Base-by-base conservation (phyloP, 1,139 yeast species). In the Meyerozyma smithsonii region DNA sequence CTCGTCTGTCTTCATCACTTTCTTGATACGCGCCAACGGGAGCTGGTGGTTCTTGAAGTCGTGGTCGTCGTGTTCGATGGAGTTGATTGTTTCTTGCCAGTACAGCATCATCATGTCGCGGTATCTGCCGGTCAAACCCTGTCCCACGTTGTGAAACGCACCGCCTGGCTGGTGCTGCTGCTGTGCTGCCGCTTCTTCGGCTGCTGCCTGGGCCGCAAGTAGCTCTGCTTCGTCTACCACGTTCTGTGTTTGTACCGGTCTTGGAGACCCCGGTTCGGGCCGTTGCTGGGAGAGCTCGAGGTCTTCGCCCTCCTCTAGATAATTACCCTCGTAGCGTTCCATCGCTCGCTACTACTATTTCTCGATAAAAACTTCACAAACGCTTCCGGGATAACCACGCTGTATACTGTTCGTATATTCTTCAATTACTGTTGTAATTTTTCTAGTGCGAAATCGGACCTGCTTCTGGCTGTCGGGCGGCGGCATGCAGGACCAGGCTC, bases 1-100 rank as follows among this genome's bases (percentile, higher is more conserved):
- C 57, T 89, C 96, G 58, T 92, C 98, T 0, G 97, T 90, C 61
- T 92, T 92, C 97, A 92, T 92, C 39, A 92, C 97, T 59, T 84
- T 84, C 54, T 92, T 90, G 52, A 92, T 92, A 51, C 98, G 74
- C 2, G 98, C 97, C 41, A 92, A 69, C 12, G 98, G 98, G 46
- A 92, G 69, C 49, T 90, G 96, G 60, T 94, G 97, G 50, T 87
- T 85, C 60, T 88, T 89, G 65, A 92, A 92, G 61, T 89, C 96
- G 58, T 84, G 95, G 45, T 84, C 90, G 49, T 83, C 90, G 49
- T 81, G 84, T 61, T 92, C 98, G 40, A 92, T 88, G 43, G 84
- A 79, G 59, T 89, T 89, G 61, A 92, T 90, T 8, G 92, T 81
- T 52, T 86, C 95, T 64, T 92, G 98, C 98, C 98, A 92, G 60